Percentiles rank a stretch among this genome's conserved stretches.
Conservation (phyloP, 257 asterid genomes). For the Salvia hispanica region DNA sequence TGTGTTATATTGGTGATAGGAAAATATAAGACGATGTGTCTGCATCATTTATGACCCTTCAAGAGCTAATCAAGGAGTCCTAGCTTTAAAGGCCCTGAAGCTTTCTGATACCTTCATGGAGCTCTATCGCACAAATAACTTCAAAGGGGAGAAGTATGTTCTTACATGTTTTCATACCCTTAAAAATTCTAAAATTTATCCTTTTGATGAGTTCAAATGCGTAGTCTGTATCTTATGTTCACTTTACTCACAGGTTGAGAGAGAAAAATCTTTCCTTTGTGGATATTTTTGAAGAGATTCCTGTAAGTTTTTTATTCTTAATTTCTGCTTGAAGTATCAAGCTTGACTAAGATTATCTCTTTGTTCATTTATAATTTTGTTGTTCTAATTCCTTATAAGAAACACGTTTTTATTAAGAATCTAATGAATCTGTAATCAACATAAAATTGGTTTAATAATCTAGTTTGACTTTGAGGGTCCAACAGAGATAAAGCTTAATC, state of each 20-base stretch:
- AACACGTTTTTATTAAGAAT: not conserved
- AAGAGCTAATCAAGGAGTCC: slow-evolving; percentile 92
- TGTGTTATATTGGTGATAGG: slow-evolving; percentile 53
- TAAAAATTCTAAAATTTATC: not conserved
- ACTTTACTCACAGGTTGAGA: slow-evolving; percentile 68
- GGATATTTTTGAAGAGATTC: slow-evolving; percentile 96
- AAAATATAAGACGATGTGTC: slow-evolving; percentile 89
- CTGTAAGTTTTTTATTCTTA: slow-evolving; percentile 52
- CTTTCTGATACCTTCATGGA: slow-evolving; percentile 99
- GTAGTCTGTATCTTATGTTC: not conserved
- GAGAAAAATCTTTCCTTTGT: slow-evolving; percentile 98
- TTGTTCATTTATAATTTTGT: not conserved
- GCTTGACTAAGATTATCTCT: not conserved
- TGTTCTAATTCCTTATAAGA: not conserved
- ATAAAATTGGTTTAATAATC: not conserved
- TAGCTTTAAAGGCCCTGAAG: slow-evolving; percentile 93
- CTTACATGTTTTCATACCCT: slow-evolving; percentile 11
- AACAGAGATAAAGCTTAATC: not conserved
- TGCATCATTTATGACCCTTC: slow-evolving; percentile 98
- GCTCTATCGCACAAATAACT: slow-evolving; percentile 77
- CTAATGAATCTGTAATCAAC: not conserved
- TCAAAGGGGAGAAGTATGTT: slow-evolving; percentile 92
- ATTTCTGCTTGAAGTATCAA: slow-evolving; percentile 19
- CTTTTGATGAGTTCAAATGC: slow-evolving; percentile 9
- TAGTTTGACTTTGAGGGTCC: not conserved